Evolutionary conservation across 2,329 filamentous ascomycete genomes (phyloP).

Genomic region (Epichloe elymi): DNA sequence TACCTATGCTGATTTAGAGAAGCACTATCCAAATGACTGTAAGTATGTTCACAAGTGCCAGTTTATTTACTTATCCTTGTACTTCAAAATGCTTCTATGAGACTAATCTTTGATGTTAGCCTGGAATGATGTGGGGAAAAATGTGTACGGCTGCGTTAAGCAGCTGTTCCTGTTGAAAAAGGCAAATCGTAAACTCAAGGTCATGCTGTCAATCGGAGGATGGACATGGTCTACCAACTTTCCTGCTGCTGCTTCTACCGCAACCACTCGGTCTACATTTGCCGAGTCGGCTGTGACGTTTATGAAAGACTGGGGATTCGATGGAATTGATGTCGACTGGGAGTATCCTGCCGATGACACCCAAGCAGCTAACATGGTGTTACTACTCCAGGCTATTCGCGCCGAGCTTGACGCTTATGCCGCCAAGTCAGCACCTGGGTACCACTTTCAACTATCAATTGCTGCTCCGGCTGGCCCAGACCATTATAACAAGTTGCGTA

Average conservation of each 20-base stretch:
- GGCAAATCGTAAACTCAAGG: conserved; percentile 61
- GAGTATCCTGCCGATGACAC: conserved; percentile 24
- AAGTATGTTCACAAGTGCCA: conserved; percentile 9
- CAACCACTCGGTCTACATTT: conserved; percentile 49
- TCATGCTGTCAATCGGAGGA: conserved; percentile 69
- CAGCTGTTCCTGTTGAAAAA: conserved; percentile 70
- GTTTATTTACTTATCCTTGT: background rate
- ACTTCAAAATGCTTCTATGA: background rate
- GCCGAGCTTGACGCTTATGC: conserved; percentile 36
- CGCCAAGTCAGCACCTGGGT: conserved; percentile 26
- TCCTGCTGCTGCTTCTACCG: conserved; percentile 49
- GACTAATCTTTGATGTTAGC: conserved; percentile 14
- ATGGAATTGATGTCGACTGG: conserved; percentile 33
- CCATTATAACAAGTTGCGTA: conserved; percentile 35
- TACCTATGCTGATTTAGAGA: conserved; percentile 55
- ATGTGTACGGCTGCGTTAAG: conserved; percentile 71
- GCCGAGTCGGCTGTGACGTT: conserved; percentile 55
- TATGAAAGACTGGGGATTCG: conserved; percentile 58
- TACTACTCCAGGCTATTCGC: conserved; percentile 31
- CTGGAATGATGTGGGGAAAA: conserved; percentile 52
- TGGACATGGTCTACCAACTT: conserved; percentile 78
- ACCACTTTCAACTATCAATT: conserved; percentile 42
- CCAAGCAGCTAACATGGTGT: conserved; percentile 30
- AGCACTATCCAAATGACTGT: conserved; percentile 59
- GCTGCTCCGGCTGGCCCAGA: conserved; percentile 36